phyloP scores from a whole-genome alignment of 768 basidiomycete species.

The Amanita rubescens region DNA sequence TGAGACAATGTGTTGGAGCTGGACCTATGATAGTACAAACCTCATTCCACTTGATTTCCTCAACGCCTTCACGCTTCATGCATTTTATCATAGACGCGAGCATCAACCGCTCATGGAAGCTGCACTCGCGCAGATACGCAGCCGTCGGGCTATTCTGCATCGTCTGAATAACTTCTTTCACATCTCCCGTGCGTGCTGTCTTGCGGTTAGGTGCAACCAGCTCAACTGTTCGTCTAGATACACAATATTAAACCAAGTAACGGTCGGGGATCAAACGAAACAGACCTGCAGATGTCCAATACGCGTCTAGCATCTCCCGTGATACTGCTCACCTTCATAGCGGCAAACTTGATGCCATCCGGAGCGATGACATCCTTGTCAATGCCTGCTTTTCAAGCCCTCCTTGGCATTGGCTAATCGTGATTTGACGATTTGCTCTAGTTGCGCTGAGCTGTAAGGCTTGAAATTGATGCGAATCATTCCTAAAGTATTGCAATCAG shows the following conservation, averaged over 20 bases:
- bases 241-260: background rate
- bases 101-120: conserved; percentile 85
- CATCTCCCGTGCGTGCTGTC: conserved; percentile 61
- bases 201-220: conserved; percentile 46
- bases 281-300: conserved; percentile 76
- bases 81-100: conserved; percentile 78
- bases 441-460: conserved; percentile 73
- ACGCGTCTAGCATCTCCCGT: conserved; percentile 93
- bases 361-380: conserved; percentile 42
- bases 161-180: conserved; percentile 69
- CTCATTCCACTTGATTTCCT: conserved; percentile 82
- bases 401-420: conserved; percentile 57
- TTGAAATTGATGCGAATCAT: conserved; percentile 91
- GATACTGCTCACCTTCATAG: conserved; percentile 61
- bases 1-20: background rate
- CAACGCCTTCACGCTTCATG: conserved; percentile 74
- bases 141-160: conserved; percentile 93
- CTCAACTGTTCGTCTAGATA: conserved; percentile 71
- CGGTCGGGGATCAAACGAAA: conserved; percentile 3
- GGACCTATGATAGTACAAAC: conserved; percentile 31
- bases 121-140: conserved; percentile 72
- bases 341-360: conserved; percentile 71
- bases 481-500: conserved; percentile 33
- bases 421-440: conserved; percentile 82
- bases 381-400: conserved; percentile 40